Base-by-base conservation (phyloP, 164 flowering plant genomes). In the Macadamia integrifolia region DNA sequence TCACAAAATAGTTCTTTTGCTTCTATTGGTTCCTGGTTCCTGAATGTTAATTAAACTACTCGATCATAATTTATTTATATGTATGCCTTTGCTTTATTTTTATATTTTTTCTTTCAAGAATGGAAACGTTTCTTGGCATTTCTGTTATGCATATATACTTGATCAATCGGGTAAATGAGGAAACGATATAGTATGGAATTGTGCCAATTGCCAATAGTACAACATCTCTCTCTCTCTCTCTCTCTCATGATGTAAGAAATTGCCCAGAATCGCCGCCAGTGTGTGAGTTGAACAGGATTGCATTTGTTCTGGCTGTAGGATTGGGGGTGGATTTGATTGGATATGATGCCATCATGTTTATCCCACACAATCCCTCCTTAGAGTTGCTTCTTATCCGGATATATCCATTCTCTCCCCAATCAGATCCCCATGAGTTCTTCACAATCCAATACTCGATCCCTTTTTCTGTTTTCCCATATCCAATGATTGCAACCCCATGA, bases 341-440 rank as follows among this genome's bases (percentile, higher is more conserved):
- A 57, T 75, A 78, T 28, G 78, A 75, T 55, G 78, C 76, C 76
- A 72, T 66, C 66, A 60, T 72, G 74, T 75, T 75, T 65, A 78
- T 72, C 61, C 80, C 78, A 64, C 80, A 78, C 30, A 72, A 23
- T n/a, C 80, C 80, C 50, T 74, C 78, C 56, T 55, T n/a, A 15
- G 49, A 28, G 60, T 60, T 43, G 6, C 35, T 67, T 32, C 71
- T 60, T 68, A 75, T 75, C 61, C 60, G 72, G 48, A 75, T 67
- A 61, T 50, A 78, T 3, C 78, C 81, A 56, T 67, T 62, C 43
- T 78, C 78, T 56, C 78, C 78, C 81, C 81, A 69, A 50, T 69
- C 78, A 32, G 66, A 55, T 61, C 80, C 80, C 80, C 78, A 75
- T 9, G 80, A 78, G 60, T 78, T 78, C 80, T 78, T 78, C 66